Conservation (phyloP, 345 rosid genomes). For the Kernera saxatilis region DNA sequence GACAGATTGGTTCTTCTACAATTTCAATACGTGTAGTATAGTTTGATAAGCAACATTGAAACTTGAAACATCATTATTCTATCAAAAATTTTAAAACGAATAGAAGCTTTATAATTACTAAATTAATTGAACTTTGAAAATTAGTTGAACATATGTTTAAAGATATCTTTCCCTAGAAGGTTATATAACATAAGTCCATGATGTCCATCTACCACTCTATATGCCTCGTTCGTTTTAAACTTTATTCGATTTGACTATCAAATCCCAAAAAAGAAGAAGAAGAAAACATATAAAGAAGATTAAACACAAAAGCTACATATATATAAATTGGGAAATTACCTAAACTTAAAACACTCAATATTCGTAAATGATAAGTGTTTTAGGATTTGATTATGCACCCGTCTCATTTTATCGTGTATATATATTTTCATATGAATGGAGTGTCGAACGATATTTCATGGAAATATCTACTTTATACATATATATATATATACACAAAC, state of each 20-base stretch:
- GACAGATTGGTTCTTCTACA: slow-evolving; percentile 11
- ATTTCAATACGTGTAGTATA: slow-evolving; percentile 19
- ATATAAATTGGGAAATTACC: neutral
- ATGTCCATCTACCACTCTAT: slow-evolving; percentile 2
- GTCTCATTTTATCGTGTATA: neutral
- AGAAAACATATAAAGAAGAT: neutral
- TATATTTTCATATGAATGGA: neutral
- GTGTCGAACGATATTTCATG: neutral
- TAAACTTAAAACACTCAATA: neutral
- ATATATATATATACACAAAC: neutral
- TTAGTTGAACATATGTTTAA: slow-evolving; percentile 15
- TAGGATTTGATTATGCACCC: neutral
- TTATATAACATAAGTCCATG: neutral
- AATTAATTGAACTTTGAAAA: neutral
- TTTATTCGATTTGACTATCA: neutral
- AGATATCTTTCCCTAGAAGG: neutral
- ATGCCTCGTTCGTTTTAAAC: neutral
- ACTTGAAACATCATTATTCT: slow-evolving; percentile 9
- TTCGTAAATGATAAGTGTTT: neutral
- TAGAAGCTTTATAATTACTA: neutral
- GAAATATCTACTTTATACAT: neutral
- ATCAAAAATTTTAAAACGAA: neutral
- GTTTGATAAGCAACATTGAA: slow-evolving; percentile 22
- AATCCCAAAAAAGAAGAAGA: neutral
- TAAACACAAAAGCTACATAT: neutral